Evolutionary conservation across 2,329 filamentous ascomycete genomes (phyloP), one percentile per base, ranked within the genome.

Genomic region (Laburnicola sp.): DNA sequence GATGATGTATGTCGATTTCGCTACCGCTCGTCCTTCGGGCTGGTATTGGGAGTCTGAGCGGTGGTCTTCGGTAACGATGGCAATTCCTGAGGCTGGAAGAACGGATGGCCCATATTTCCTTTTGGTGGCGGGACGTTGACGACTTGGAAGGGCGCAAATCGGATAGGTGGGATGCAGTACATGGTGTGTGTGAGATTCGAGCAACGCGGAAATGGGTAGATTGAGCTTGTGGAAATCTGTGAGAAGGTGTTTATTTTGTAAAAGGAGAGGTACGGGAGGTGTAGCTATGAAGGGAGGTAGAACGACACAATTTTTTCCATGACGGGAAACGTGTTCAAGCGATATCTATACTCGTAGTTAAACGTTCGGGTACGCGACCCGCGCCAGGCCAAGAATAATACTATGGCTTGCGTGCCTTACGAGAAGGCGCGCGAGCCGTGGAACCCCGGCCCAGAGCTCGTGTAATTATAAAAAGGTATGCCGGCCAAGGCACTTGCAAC

Each of bases 61-160:
- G 45, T 50, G 8, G 52, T 9, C n/a, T 44, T 45, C 30, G 47
- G 35, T 6, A 50, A 40, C 7, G 48, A 23, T 23, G 50, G 39
- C 6, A 58, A 45, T 21, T 49, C 57, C 37, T 60, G 63, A 10
- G 57, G 48, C 38, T 66, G 61, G 31, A 57, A 57, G 26, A 65
- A 62, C 1, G 61, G 57, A 26, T 62, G 60, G 11, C 53, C 45
- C 3, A 32, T 58, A 35, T 51, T 47, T 23, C 48, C 55, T 37
- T 46, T 51, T 11, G 60, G 53, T 7, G 60, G 54, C 3, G 65
- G 59, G 9, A 56, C 54, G 44, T 55, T 62, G 25, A 47, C 45
- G 34, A 69, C 56, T 54, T 70, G 67, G 22, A 70, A 66, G 4
- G 64, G 66, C 2, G 59, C 50, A 45, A 70, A 57, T 41, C 67